Conservation (phyloP, 2,329 filamentous ascomycete genomes). For the Talaromyces sp. region DNA sequence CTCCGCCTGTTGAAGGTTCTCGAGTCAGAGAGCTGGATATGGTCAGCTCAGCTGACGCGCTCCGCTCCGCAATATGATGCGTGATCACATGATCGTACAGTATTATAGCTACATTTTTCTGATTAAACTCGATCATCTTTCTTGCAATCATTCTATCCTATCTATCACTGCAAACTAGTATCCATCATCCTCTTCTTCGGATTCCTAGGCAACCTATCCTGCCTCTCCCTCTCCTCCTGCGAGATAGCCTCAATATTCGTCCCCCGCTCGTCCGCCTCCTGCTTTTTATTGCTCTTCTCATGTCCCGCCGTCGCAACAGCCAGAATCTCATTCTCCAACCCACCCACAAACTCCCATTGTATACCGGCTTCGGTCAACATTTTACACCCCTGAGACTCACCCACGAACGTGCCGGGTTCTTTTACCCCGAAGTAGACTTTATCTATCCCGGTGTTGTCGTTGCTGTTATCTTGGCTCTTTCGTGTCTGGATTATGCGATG, state of each 20-base stretch:
- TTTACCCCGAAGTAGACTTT: slow-evolving; percentile 84
- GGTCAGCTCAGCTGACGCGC: not conserved
- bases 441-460: slow-evolving; percentile 59
- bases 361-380: slow-evolving; percentile 72
- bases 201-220: slow-evolving; percentile 42
- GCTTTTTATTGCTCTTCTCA: slow-evolving; percentile 37
- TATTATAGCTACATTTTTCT: not conserved
- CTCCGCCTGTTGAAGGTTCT: not conserved
- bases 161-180: slow-evolving; percentile 21
- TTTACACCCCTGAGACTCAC: slow-evolving; percentile 70
- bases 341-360: slow-evolving; percentile 67
- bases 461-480: slow-evolving; percentile 42
- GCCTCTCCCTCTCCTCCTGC: slow-evolving; percentile 38
- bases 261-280: slow-evolving; percentile 24
- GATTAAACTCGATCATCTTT: not conserved
- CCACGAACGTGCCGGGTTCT: slow-evolving; percentile 89
- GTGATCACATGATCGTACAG: slow-evolving; percentile 5
- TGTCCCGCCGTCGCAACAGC: slow-evolving; percentile 82
- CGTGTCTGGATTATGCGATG: slow-evolving; percentile 67
- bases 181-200: slow-evolving; percentile 52
- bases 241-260: slow-evolving; percentile 42
- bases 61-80: not conserved
- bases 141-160: not conserved
- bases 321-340: slow-evolving; percentile 78
- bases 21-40: not conserved